phyloP scores from a whole-genome alignment of 352 stramenopile genomes.

The Hyaloperonospora arabidopsidis region DNA sequence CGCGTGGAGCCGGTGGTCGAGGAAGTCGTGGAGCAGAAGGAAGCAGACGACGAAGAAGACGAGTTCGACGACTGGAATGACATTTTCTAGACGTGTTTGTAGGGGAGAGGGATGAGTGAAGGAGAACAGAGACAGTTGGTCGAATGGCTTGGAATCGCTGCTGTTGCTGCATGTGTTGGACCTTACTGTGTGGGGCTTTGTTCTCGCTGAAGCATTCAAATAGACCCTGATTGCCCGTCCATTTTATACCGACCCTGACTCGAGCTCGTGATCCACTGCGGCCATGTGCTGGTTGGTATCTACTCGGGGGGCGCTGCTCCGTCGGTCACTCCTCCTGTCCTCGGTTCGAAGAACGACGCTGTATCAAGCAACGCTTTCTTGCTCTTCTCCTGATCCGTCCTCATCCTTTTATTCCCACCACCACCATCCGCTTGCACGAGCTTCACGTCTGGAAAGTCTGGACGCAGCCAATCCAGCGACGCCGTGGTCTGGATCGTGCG shows the following conservation, averaged over 20 bases:
- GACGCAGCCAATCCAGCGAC: constrained; percentile 77
- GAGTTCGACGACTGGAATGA: constrained; percentile 86
- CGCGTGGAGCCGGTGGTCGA: constrained; percentile 56
- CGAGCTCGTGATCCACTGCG: too few species aligned
- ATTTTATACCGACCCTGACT: too few species aligned
- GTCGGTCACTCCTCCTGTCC: constrained; percentile 4
- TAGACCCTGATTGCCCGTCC: too few species aligned
- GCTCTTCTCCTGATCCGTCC: constrained; percentile 23
- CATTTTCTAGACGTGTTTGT: constrained; percentile 59
- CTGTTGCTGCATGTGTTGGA: neutral
- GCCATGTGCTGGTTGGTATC: neutral
- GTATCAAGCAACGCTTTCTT: constrained; percentile 23
- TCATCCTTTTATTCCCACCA: constrained; percentile 15
- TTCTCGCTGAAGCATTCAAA: too few species aligned
- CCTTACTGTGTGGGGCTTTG: too few species aligned
- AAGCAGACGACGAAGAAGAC: constrained; percentile 53
- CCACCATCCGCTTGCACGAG: constrained; percentile 7
- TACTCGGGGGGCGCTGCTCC: constrained; percentile 10
- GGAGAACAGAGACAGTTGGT: neutral
- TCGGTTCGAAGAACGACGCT: constrained; percentile 48
- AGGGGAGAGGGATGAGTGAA: constrained; percentile 10
- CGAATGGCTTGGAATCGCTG: neutral
- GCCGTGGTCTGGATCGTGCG: constrained; percentile 68
- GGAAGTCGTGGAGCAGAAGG: constrained; percentile 62
- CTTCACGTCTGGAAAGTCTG: constrained; percentile 74